A percentile compares a stretch with the other conserved stretches of the same genome.
These are phyloP conservation scores for Irpex sp. DNA, from an alignment of 1,284 basidiomycete species.

Conservation along the genomic window DNA sequence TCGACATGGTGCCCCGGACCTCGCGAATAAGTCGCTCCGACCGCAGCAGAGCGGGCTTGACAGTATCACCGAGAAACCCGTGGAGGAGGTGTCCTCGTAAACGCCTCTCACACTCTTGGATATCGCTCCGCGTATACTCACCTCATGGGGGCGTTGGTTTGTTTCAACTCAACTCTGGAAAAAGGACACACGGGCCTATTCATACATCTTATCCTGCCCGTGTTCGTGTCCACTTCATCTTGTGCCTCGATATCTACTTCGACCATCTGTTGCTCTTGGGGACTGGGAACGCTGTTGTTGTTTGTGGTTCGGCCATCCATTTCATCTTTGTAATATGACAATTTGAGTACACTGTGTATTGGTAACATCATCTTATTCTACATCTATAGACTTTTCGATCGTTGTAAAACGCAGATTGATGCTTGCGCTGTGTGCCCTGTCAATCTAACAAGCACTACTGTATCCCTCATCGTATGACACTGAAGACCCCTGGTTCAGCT, in stretches of 20 bases:
- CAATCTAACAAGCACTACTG: too few relatives aligned
- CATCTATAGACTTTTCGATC: neutral
- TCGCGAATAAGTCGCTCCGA: neutral
- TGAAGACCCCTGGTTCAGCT: too few relatives aligned
- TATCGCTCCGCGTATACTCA: too few relatives aligned
- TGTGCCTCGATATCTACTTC: neutral
- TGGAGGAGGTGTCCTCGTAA: neutral
- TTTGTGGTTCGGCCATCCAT: neutral
- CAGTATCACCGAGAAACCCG: slow-evolving; percentile 4
- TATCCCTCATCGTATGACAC: too few relatives aligned
- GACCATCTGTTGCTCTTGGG: neutral
- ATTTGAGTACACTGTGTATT: neutral
- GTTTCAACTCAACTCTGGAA: too few relatives aligned
- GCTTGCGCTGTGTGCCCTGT: neutral
- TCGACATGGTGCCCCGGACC: neutral
- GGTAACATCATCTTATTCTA: neutral
- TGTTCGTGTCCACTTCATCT: neutral
- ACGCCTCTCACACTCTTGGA: neutral
- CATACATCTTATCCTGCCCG: neutral
- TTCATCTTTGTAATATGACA: neutral
- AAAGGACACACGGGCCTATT: too few relatives aligned
- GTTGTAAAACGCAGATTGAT: neutral
- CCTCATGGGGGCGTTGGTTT: too few relatives aligned
- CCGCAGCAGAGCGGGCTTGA: neutral
- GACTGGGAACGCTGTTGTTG: neutral